A percentile compares a stretch with the other conserved stretches of the same genome.
These are phyloP conservation scores for Solanum piurae DNA, from an alignment of 257 asterid species.

Conservation along the genomic window DNA sequence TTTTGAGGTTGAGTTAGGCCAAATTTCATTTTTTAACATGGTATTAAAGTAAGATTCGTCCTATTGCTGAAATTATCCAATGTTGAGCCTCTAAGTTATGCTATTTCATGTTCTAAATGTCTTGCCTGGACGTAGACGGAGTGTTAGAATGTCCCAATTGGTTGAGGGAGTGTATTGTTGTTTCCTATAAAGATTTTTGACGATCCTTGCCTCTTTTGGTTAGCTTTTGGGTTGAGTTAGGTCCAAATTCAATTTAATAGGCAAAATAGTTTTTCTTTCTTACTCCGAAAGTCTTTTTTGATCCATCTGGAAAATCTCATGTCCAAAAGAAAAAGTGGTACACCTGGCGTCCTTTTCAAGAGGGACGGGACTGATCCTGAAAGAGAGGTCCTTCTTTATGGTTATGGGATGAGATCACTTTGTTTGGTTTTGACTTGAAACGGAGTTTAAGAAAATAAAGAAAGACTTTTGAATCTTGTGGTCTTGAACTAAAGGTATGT, in stretches of 20 bases:
- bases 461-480: not conserved
- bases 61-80: not conserved
- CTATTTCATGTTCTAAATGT: not conserved
- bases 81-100: not conserved
- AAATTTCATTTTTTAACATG: not conserved
- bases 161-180: not conserved
- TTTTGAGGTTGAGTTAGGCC: not conserved
- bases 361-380: not conserved
- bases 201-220: not conserved
- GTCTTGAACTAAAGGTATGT: not conserved
- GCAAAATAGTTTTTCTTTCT: not conserved
- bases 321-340: not conserved
- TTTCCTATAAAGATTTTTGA: not conserved
- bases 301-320: not conserved
- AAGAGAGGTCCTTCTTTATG: not conserved
- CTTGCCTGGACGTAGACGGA: not conserved
- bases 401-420: not conserved
- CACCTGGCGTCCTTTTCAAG: not conserved
- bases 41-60: not conserved
- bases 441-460: not conserved
- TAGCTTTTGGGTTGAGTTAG: not conserved
- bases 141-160: not conserved
- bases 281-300: not conserved
- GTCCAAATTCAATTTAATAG: not conserved
- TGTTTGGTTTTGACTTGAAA: not conserved